Conservation (phyloP, 2,329 filamentous ascomycete genomes). For the Phaeoacremonium minimum region DNA sequence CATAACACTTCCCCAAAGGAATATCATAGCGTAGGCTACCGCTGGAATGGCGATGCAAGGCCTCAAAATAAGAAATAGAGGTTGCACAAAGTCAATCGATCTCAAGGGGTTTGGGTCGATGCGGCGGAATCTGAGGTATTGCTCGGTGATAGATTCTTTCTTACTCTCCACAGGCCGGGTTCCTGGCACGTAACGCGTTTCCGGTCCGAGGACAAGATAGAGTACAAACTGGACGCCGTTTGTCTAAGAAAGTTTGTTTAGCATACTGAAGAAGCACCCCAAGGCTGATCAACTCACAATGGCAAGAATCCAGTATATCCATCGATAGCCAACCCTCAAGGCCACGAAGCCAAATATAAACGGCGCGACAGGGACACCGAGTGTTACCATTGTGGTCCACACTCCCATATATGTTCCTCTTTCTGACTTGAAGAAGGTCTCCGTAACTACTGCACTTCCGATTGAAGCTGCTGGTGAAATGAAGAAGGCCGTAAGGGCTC, state of each 20-base stretch:
- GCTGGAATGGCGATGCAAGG: conserved; percentile 46
- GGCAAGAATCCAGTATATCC: conserved; percentile 55
- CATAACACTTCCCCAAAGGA: conserved; percentile 48
- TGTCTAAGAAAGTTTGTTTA: no score
- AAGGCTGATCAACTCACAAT: conserved; percentile 32
- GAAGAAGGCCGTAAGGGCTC: conserved; percentile 50
- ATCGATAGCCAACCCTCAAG: conserved; percentile 46
- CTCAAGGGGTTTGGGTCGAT: conserved; percentile 48
- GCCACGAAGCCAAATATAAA: conserved; percentile 40
- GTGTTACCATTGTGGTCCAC: conserved; percentile 38
- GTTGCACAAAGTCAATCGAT: conserved; percentile 45
- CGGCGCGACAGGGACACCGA: conserved; percentile 21
- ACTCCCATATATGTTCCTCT: conserved; percentile 51
- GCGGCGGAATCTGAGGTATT: conserved; percentile 38
- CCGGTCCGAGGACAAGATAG: conserved; percentile 50
- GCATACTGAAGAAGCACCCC: neutral
- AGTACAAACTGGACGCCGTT: conserved; percentile 52
- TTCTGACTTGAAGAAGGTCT: conserved; percentile 53
- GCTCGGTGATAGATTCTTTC: conserved; percentile 34
- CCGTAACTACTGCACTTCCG: conserved; percentile 52
- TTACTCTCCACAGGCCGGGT: conserved; percentile 17
- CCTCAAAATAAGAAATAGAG: conserved; percentile 34
- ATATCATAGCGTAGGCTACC: conserved; percentile 51
- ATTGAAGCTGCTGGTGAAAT: conserved; percentile 47
- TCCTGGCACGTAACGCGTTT: conserved; percentile 48